These are phyloP conservation scores for Leccinum incarnatum DNA, from an alignment of 768 basidiomycete genomes.

Conservation along the genomic window DNA sequence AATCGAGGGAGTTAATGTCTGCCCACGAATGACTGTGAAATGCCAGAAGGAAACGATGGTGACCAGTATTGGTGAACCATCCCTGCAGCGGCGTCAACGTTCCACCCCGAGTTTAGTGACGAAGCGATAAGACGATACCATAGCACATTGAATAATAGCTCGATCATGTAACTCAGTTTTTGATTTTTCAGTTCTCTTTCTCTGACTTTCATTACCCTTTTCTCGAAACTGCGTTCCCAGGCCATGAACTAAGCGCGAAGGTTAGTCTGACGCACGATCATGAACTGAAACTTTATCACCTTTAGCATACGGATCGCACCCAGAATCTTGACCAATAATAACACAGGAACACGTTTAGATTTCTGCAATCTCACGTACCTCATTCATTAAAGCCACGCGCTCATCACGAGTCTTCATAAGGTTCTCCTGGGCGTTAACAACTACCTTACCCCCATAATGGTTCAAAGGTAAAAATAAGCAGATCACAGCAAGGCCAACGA, in stretches of 20 bases:
- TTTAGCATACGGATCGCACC: slow-evolving; percentile 93
- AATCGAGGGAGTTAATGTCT: slow-evolving; percentile 74
- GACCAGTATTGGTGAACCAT: slow-evolving; percentile 53
- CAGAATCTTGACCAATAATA: slow-evolving; percentile 48
- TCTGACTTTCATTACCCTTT: slow-evolving; percentile 65
- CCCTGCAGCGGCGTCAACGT: slow-evolving; percentile 23
- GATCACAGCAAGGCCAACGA: slow-evolving; percentile 75
- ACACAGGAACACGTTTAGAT: neutral
- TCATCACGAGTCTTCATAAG: slow-evolving; percentile 92
- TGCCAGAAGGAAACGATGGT: slow-evolving; percentile 66
- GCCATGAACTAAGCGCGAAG: slow-evolving; percentile 75
- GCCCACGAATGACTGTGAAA: slow-evolving; percentile 67
- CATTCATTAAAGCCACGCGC: slow-evolving; percentile 89
- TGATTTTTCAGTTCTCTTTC: slow-evolving; percentile 83
- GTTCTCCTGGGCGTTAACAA: slow-evolving; percentile 76
- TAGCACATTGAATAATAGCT: slow-evolving; percentile 59
- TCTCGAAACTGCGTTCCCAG: slow-evolving; percentile 89
- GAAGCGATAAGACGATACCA: slow-evolving; percentile 37
- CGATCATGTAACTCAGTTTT: slow-evolving; percentile 82
- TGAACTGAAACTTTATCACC: slow-evolving; percentile 20
- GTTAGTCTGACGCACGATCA: neutral
- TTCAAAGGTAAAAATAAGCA: slow-evolving; percentile 75
- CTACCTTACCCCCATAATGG: slow-evolving; percentile 78
- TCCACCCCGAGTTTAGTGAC: neutral
- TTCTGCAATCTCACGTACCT: slow-evolving; percentile 36